These are phyloP conservation scores for Lasiodiplodia hormozganensis DNA, from an alignment of 2,329 filamentous ascomycete genomes.

Conservation along the genomic window DNA sequence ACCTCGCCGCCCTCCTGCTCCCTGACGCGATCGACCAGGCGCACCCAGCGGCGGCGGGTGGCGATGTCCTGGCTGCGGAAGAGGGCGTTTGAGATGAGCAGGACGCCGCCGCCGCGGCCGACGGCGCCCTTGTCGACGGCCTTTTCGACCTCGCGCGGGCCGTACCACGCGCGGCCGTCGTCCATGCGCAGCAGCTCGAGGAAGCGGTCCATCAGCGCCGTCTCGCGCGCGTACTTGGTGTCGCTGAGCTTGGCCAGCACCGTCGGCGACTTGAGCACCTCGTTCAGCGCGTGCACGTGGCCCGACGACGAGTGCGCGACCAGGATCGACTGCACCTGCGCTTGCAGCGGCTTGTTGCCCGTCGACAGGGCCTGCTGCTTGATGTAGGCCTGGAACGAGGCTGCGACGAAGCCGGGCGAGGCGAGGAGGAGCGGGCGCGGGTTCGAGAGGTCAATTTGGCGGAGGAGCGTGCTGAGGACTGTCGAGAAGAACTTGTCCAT, in stretches of 20 bases:
- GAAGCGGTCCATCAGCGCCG: constrained; percentile 83
- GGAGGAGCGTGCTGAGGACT: constrained; percentile 74
- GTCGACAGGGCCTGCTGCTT: constrained; percentile 66
- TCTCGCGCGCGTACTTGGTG: constrained; percentile 87
- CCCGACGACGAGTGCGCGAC: constrained; percentile 86
- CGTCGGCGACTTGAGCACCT: constrained; percentile 82
- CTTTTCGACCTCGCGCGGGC: constrained; percentile 78
- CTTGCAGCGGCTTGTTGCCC: constrained; percentile 74
- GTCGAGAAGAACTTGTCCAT: constrained; percentile 80
- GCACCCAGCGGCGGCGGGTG: constrained; percentile 80
- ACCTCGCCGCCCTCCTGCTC: constrained; percentile 83
- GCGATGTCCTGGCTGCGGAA: constrained; percentile 84
- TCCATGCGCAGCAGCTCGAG: constrained; percentile 79
- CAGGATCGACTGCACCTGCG: constrained; percentile 67
- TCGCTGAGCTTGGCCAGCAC: constrained; percentile 80
- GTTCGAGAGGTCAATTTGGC: constrained; percentile 76
- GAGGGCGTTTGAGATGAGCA: constrained; percentile 85
- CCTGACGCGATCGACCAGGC: constrained; percentile 85
- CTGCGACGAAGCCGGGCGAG: constrained; percentile 86
- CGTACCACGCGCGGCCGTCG: constrained; percentile 91
- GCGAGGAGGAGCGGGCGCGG: constrained; percentile 80
- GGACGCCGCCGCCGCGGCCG: constrained; percentile 80
- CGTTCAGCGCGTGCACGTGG: constrained; percentile 84
- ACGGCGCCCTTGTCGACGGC: constrained; percentile 89
- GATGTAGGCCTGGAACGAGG: constrained; percentile 79